Evolutionary conservation across 768 basidiomycete species (phyloP).

Genomic region (Suillus paluster): DNA sequence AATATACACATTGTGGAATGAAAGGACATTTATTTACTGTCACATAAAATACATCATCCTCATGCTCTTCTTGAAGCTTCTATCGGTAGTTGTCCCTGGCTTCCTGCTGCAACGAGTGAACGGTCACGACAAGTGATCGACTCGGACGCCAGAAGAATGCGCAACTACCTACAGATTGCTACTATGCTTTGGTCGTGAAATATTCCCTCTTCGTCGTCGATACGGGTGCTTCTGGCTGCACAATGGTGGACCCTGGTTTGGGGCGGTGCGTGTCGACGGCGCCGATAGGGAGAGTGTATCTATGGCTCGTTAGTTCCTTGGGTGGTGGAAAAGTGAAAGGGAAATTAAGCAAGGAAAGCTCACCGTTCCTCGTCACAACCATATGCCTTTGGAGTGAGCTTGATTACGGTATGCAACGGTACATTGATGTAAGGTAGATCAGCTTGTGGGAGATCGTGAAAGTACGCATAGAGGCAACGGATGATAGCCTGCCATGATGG

Average conservation of each 20-base stretch:
- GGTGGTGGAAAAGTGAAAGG: neutral
- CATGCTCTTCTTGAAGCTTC: neutral
- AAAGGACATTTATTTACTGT: neutral
- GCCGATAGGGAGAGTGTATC: slow-evolving; percentile 86
- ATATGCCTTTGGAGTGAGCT: slow-evolving; percentile 97
- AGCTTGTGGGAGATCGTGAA: slow-evolving; percentile 87
- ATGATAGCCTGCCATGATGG: slow-evolving; percentile 31
- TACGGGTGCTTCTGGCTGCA: slow-evolving; percentile 23
- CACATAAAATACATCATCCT: neutral
- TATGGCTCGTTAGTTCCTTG: slow-evolving; percentile 29
- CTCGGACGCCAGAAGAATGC: neutral
- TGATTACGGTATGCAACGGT: slow-evolving; percentile 96
- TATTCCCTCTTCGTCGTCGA: slow-evolving; percentile 40
- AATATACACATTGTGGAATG: neutral
- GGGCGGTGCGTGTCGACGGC: slow-evolving; percentile 95
- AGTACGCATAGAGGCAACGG: slow-evolving; percentile 90
- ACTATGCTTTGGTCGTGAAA: slow-evolving; percentile 18
- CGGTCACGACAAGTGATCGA: neutral
- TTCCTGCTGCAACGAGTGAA: neutral
- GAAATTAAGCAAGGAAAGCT: neutral
- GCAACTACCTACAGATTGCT: neutral
- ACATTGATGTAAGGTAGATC: slow-evolving; percentile 99
- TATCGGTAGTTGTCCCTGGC: neutral
- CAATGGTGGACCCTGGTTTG: slow-evolving; percentile 37
- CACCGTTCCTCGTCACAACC: slow-evolving; percentile 97